Conservation (phyloP, 305 asterid genomes). For the Solanum hybrid region DNA sequence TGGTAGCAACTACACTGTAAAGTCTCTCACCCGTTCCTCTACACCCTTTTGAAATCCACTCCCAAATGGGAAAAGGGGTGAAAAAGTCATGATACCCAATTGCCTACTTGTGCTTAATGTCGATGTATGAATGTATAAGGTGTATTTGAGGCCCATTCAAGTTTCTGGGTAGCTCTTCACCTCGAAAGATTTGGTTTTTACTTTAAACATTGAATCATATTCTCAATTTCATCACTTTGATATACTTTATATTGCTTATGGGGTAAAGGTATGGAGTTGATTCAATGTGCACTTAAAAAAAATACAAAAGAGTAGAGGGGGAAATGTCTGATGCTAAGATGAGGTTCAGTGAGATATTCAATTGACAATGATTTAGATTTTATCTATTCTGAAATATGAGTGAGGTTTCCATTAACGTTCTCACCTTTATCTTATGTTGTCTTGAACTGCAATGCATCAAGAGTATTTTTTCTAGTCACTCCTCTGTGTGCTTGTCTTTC, state of each 20-base stretch:
- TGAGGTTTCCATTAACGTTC: not conserved
- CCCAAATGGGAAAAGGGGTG: not conserved
- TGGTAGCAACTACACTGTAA: slow-evolving; percentile 70
- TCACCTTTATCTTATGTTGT: not conserved
- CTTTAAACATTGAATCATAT: not conserved
- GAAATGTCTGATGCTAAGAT: not conserved
- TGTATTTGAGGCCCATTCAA: not conserved
- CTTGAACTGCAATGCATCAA: not conserved
- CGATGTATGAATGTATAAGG: not conserved
- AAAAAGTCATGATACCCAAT: not conserved
- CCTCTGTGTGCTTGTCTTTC: not conserved
- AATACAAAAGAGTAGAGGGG: not conserved
- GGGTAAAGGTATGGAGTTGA: not conserved
- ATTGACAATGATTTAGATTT: not conserved
- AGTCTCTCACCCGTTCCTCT: not conserved
- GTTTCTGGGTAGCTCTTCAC: not conserved
- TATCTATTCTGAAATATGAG: not conserved
- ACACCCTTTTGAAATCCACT: not conserved
- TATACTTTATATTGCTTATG: not conserved
- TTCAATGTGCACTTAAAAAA: not conserved
- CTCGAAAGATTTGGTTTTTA: not conserved
- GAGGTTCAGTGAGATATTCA: not conserved
- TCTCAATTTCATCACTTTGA: not conserved
- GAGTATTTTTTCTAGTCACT: not conserved
- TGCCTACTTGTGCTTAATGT: not conserved